Conservation (phyloP, 2,329 filamentous ascomycete genomes). For the Trichocomaceae sp. region DNA sequence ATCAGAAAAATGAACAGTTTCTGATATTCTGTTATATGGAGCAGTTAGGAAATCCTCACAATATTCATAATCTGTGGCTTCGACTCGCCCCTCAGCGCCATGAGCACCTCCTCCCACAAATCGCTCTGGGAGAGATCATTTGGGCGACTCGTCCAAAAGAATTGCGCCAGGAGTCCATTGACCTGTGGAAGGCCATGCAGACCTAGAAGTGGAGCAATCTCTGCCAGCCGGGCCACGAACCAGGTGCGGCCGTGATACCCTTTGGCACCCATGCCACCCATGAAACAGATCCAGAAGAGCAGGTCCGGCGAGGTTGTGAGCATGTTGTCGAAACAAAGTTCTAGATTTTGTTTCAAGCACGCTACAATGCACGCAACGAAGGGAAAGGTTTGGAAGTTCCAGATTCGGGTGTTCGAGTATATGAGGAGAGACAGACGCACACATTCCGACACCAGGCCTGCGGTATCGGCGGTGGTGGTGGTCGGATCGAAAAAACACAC, state of each 20-base stretch:
- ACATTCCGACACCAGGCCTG: too few species aligned
- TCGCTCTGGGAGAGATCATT: background rate
- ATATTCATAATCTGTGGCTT: background rate
- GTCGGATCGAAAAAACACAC: slow-evolving; percentile 15
- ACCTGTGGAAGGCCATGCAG: slow-evolving; percentile 14
- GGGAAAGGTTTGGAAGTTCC: too few species aligned
- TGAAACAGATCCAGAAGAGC: background rate
- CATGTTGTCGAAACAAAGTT: too few species aligned
- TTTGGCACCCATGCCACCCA: slow-evolving; percentile 17
- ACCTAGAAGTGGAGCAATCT: slow-evolving; percentile 4
- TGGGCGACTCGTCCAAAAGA: slow-evolving; percentile 12
- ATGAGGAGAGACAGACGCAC: too few species aligned
- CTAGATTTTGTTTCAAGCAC: too few species aligned
- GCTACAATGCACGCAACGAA: too few species aligned
- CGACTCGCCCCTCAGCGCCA: slow-evolving; percentile 6
- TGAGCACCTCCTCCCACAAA: slow-evolving; percentile 12
- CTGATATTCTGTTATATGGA: too few species aligned
- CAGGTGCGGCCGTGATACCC: slow-evolving; percentile 12
- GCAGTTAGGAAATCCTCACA: too few species aligned
- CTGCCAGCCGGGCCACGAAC: slow-evolving; percentile 13
- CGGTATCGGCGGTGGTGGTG: slow-evolving; percentile 8
- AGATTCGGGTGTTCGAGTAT: too few species aligned
- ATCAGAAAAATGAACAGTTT: too few species aligned
- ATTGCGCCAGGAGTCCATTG: slow-evolving; percentile 9
- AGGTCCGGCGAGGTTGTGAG: too few species aligned